Base-by-base conservation (phyloP, 2,329 filamentous ascomycete genomes). In the Hymenoscyphus occultus region DNA sequence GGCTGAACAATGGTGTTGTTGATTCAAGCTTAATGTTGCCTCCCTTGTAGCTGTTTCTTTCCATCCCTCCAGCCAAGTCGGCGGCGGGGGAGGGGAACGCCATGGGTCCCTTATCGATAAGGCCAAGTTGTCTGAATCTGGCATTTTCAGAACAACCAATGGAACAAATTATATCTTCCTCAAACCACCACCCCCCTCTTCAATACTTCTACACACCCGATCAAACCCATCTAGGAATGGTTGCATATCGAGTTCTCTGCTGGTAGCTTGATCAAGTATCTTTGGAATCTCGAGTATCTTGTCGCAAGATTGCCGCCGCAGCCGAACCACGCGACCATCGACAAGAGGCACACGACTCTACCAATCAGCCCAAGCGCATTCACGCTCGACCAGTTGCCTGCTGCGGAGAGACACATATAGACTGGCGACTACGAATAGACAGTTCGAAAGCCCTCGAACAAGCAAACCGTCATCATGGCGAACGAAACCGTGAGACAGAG, bases 401-500 rank as follows among this genome's bases (percentile, higher is more conserved):
- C 42, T 51, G 16, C 10, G 45, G 7, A 10, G 19, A 16, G 45
- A 10, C 48, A 31, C 13, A 28, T 54, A 22, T 22, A 4, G 48
- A 54, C 19, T 31, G 48, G 48, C 19, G 22, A 28, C 48, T 54
- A 22, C 19, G 22, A 28, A 28, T 54, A 28, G 9, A 28, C 10
- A 22, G 19, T 10, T 22, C 2, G 22, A 12, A 3, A 10, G n/a
- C 22, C 14, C 39, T 39, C 10, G 14, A 60, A 22, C 2, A 42
- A 60, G 22, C 5, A 22, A 31, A 6, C n/a, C 42, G 14, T 28
- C 35, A 69, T 5, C 57, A 74, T 74, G 71, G 64, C 64, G 59
- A 69, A 64, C 42, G 64, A 69, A 45, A 63, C 59, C 42, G 64
- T 74, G 9, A 71, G 69, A 64, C 70, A 75, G 56, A 71, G 74